These are phyloP conservation scores for Collybiopsis luxurians DNA, from an alignment of 768 basidiomycete genomes.

Conservation along the genomic window DNA sequence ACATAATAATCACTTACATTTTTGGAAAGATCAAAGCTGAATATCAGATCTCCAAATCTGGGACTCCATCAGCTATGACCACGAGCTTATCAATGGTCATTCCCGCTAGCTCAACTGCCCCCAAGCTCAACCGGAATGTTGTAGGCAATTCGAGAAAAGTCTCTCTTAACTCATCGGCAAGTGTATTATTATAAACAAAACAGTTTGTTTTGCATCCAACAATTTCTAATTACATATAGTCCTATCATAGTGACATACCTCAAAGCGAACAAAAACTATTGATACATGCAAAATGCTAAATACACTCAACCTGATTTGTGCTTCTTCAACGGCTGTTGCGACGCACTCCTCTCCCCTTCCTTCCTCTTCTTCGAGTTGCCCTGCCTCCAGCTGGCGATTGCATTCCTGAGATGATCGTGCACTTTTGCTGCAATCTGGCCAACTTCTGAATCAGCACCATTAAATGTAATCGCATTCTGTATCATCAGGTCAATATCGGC, in stretches of 20 bases:
- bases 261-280: neutral
- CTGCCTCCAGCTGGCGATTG: conserved; percentile 47
- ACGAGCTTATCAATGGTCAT: no score
- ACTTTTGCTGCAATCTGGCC: conserved; percentile 55
- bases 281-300: neutral
- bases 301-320: conserved; percentile 51
- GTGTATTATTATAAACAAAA: no score
- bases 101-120: no score
- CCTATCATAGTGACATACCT: neutral
- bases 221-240: no score
- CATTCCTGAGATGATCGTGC: conserved; percentile 50
- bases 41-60: no score
- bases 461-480: conserved; percentile 86
- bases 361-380: conserved; percentile 68
- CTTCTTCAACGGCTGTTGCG: conserved; percentile 65
- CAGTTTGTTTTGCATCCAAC: no score
- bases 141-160: no score
- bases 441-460: conserved; percentile 79
- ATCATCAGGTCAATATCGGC: conserved; percentile 88
- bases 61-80: no score
- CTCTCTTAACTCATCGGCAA: no score
- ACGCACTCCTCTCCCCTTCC: conserved; percentile 61
- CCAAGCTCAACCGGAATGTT: no score
- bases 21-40: neutral
- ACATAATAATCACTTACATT: neutral